Evolutionary conservation across 345 rosid genomes (phyloP).

Genomic region (Schrenkiella parvula): DNA sequence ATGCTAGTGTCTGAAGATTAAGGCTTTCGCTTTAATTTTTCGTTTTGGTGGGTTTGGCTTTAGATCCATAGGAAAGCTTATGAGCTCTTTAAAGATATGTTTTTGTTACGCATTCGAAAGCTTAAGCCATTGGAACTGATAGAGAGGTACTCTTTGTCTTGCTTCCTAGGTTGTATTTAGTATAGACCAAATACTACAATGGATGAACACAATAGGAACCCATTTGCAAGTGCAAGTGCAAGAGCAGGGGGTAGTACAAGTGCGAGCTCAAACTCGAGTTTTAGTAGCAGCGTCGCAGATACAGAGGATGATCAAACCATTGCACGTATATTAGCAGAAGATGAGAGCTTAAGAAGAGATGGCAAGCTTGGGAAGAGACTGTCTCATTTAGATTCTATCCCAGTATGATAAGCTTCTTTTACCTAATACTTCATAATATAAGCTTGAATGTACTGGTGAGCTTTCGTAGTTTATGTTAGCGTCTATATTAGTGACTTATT

Average conservation of each 20-base stretch:
- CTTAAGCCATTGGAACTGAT: constrained; percentile 3
- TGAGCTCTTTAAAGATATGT: neutral
- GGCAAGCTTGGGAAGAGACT: constrained; percentile 73
- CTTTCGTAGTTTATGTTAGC: neutral
- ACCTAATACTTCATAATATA: neutral
- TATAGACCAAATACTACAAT: neutral
- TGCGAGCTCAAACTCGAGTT: constrained; percentile 76
- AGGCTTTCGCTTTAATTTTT: no score
- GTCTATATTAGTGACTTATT: neutral
- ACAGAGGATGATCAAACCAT: constrained; percentile 84
- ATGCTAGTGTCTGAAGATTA: neutral
- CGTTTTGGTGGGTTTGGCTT: neutral
- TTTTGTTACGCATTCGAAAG: neutral
- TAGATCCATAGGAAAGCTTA: neutral
- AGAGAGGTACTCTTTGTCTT: neutral
- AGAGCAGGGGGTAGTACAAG: constrained; percentile 47
- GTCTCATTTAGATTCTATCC: constrained; percentile 86
- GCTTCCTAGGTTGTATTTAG: constrained; percentile 10
- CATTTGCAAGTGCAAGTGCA: constrained; percentile 32
- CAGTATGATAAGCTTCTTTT: constrained; percentile 40
- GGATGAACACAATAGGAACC: constrained; percentile 25
- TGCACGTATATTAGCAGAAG: constrained; percentile 69
- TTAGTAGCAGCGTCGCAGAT: constrained; percentile 65
- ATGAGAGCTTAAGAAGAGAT: constrained; percentile 42
- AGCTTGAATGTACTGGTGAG: neutral